A percentile compares a stretch with the other conserved stretches of the same genome.
phyloP scores from a whole-genome alignment of 1,139 yeast species.

The Lodderomyces beijingensis region DNA sequence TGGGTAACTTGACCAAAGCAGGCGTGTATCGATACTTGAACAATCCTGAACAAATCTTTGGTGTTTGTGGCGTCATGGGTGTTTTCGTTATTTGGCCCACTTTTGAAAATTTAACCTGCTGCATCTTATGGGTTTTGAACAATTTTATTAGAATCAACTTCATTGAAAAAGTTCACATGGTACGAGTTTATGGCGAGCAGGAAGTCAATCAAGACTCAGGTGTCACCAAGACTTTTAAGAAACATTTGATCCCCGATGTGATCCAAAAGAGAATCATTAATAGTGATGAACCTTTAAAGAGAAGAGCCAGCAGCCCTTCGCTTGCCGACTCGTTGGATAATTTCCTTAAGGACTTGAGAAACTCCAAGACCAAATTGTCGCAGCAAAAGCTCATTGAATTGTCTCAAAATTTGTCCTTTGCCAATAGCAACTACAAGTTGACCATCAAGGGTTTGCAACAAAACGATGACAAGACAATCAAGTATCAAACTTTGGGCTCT shows the following conservation, averaged over 20 bases:
- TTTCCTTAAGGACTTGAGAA: slow-evolving; percentile 37
- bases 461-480: slow-evolving; percentile 16
- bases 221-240: slow-evolving; percentile 61
- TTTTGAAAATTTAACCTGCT: slow-evolving; percentile 49
- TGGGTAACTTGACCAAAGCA: slow-evolving; percentile 62
- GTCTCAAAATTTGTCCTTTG: slow-evolving; percentile 38
- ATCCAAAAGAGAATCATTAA: slow-evolving; percentile 29
- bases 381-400: slow-evolving; percentile 39
- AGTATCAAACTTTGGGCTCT: slow-evolving; percentile 39
- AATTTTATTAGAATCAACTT: slow-evolving; percentile 66
- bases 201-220: slow-evolving; percentile 58
- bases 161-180: slow-evolving; percentile 79
- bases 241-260: slow-evolving; percentile 42
- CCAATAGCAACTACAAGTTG: slow-evolving; percentile 33
- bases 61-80: slow-evolving; percentile 85
- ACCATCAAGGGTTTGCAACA: slow-evolving; percentile 21
- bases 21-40: slow-evolving; percentile 83
- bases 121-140: slow-evolving; percentile 65
- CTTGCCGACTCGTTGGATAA: slow-evolving; percentile 37
- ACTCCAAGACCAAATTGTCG: slow-evolving; percentile 28
- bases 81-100: slow-evolving; percentile 61
- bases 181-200: slow-evolving; percentile 68
- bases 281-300: slow-evolving; percentile 14
- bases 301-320: slow-evolving; percentile 20
- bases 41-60: slow-evolving; percentile 80